Conservation (phyloP, 2,329 filamentous ascomycete species). For the Parastagonospora avenae region DNA sequence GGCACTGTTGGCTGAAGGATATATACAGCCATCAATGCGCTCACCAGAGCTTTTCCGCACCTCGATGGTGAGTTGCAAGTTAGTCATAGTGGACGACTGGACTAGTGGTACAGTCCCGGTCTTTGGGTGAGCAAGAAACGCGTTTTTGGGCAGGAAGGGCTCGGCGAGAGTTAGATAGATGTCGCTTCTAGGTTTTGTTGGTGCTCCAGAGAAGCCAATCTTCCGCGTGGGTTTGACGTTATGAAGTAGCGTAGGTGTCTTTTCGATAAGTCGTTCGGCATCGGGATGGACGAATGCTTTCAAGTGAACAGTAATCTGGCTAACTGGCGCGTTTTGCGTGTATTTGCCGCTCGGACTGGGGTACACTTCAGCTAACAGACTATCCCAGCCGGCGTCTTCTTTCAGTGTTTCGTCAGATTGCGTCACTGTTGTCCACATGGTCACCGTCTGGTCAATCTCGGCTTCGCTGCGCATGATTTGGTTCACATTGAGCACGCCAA, state of each 20-base stretch:
- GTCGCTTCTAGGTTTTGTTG: slow-evolving; percentile 85
- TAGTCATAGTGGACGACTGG: slow-evolving; percentile 67
- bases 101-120: slow-evolving; percentile 79
- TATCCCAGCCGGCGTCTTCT: slow-evolving; percentile 71
- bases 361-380: slow-evolving; percentile 67
- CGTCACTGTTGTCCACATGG: slow-evolving; percentile 71
- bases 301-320: slow-evolving; percentile 78
- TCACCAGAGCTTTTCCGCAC: slow-evolving; percentile 80
- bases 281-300: slow-evolving; percentile 79
- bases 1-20: slow-evolving; percentile 78
- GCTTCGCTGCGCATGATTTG: slow-evolving; percentile 72
- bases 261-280: slow-evolving; percentile 78
- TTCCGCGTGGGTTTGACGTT: slow-evolving; percentile 81
- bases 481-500: slow-evolving; percentile 79
- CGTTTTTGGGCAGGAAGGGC: slow-evolving; percentile 73
- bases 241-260: slow-evolving; percentile 85
- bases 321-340: slow-evolving; percentile 72
- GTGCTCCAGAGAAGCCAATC: slow-evolving; percentile 92
- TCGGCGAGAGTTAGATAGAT: slow-evolving; percentile 90
- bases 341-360: slow-evolving; percentile 75
- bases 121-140: slow-evolving; percentile 70
- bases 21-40: slow-evolving; percentile 86
- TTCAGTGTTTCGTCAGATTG: slow-evolving; percentile 47
- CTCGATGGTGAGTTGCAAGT: slow-evolving; percentile 87
- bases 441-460: slow-evolving; percentile 76